Percentiles rank a stretch among this genome's conserved stretches.
These are phyloP conservation scores for Fusarium sp. DNA, from an alignment of 2,329 filamentous ascomycete species.

Conservation along the genomic window DNA sequence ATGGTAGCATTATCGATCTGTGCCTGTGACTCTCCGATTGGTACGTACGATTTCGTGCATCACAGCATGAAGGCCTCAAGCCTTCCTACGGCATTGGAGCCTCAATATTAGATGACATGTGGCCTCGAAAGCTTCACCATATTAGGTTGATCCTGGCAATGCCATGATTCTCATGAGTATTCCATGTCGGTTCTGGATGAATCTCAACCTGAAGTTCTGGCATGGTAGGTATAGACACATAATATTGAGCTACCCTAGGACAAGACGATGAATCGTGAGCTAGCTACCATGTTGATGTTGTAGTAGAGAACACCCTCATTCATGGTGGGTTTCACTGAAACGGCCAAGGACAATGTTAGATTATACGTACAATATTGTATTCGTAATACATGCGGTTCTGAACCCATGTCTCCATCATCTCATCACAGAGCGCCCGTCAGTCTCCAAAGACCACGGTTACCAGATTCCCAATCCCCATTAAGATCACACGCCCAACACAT, in stretches of 20 bases:
- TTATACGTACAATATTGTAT: neutral
- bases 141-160: neutral
- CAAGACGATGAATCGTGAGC: neutral
- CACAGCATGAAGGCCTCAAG: conserved; percentile 35
- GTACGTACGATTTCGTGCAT: conserved; percentile 29
- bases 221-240: neutral
- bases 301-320: neutral
- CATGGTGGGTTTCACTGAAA: neutral
- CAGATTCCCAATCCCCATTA: neutral
- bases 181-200: neutral
- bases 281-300: neutral
- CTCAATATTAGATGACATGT: conserved; percentile 1
- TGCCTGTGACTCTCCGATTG: conserved; percentile 20
- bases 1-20: conserved; percentile 26
- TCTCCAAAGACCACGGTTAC: neutral
- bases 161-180: neutral
- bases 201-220: neutral
- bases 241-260: conserved; percentile 10
- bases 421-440: neutral
- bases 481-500: neutral
- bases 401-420: conserved; percentile 3
- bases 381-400: neutral
- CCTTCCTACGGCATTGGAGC: neutral
- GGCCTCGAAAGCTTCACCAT: conserved; percentile 1
- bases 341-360: neutral